phyloP scores from a whole-genome alignment of 768 basidiomycete genomes.

The Rhodosporidiobolus odoratus region DNA sequence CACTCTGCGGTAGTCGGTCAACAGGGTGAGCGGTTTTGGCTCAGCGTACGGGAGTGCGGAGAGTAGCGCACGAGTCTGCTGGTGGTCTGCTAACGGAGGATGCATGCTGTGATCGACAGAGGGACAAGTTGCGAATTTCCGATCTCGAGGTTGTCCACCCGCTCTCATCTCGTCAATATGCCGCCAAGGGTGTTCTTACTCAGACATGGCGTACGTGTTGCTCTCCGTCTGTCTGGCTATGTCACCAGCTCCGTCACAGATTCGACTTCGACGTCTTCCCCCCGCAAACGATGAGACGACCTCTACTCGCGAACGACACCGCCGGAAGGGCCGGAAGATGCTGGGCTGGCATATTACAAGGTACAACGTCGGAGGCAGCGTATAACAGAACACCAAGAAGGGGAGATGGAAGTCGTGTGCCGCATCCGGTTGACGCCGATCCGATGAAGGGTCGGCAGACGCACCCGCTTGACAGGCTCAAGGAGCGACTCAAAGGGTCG shows the following conservation, averaged over 20 bases:
- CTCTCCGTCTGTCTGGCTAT: too few species aligned
- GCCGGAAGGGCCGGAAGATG: too few species aligned
- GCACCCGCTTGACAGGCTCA: too few species aligned
- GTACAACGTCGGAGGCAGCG: too few species aligned
- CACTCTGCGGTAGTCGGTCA: slow-evolving; percentile 13
- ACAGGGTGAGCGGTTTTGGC: background rate
- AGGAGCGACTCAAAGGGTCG: too few species aligned
- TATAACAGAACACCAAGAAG: too few species aligned
- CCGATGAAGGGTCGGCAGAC: too few species aligned
- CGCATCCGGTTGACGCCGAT: too few species aligned
- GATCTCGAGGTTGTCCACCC: background rate
- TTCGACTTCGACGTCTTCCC: background rate
- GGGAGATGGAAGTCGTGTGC: too few species aligned
- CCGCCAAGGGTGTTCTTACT: slow-evolving; percentile 19
- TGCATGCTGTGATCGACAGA: slow-evolving; percentile 15
- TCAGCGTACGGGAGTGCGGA: background rate
- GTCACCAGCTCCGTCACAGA: background rate
- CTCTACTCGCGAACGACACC: too few species aligned
- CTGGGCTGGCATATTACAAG: too few species aligned
- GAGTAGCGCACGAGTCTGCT: slow-evolving; percentile 16
- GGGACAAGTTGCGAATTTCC: background rate
- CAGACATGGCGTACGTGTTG: slow-evolving; percentile 18
- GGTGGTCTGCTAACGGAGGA: slow-evolving; percentile 31
- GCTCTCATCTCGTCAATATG: background rate
- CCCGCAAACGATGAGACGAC: too few species aligned